Evolutionary conservation across 371 early-diverging fungal species (phyloP), one percentile per base, ranked within the genome.

Genomic region (Mortierella sp.): DNA sequence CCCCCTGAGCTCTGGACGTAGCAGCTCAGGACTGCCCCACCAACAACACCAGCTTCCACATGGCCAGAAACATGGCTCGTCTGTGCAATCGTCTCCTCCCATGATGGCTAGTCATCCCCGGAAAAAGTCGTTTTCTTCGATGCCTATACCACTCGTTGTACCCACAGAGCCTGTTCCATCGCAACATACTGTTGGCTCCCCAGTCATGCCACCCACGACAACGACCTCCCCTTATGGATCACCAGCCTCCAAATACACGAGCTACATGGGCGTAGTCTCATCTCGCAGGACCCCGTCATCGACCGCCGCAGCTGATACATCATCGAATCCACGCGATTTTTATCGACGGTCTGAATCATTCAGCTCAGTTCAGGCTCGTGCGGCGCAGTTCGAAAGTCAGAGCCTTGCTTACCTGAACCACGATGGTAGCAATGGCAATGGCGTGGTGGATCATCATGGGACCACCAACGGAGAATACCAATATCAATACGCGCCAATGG

Each of bases 281-380:
- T 51, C 77, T 29, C 65, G 72, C 25, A 76, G 72, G 56, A 68
- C 51, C 50, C 60, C 57, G 28, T 30, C 62, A 7, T 64, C 70
- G n/a, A 66, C 66, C 19, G 14, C 59, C 15, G 58, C 70, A 1
- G 28, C 62, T 14, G 53, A 53, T 23, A 53, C 26, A 16, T 23
- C 53, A 9, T 53, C 12, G 4, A 58, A 72, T 1, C 77, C 65
- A 7, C 64, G 69, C 6, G 79, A 77, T 37, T 28, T 46, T 21
- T 77, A 66, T 46, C 57, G 73, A 51, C 72, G 79, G 15, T 77
- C 73, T n/a, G 79, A 77, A 45, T 72, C 79, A 0, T 77, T 59
- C 46, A 66, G 66, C 29, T 62, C 79, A 21, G 58, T 77, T 7
- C 68, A 77, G 28, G 64, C 72, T 11, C 79, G 79, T 12, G 28